A percentile compares a stretch with the other conserved stretches of the same genome.
Conservation (phyloP, 345 rosid species). For the Arabidopsis thaliana region TAIR10.1 NC_003071.7:13284001-13284500, state of each 20-base stretch:
- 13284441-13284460: neutral
- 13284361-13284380: neutral
- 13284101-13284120: neutral
- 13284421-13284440: neutral
- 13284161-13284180: constrained; percentile 65
- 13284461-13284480: neutral
- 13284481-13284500: neutral
- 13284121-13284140: neutral
- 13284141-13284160: constrained; percentile 1
- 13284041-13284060: constrained; percentile 83
- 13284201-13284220: constrained; percentile 95
- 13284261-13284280: constrained; percentile 80
- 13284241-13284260: constrained; percentile 80
- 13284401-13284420: neutral
- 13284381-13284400: neutral
- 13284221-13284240: constrained; percentile 81
- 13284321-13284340: constrained; percentile 91
- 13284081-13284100: constrained; percentile 70
- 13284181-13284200: constrained; percentile 85
- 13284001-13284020: constrained; percentile 89
- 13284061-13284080: constrained; percentile 83
- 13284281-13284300: constrained; percentile 79
- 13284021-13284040: constrained; percentile 71
- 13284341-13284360: constrained; percentile 46
- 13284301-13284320: constrained; percentile 87